phyloP scores from a whole-genome alignment of 768 basidiomycete species.

The Suillus sp. region DNA sequence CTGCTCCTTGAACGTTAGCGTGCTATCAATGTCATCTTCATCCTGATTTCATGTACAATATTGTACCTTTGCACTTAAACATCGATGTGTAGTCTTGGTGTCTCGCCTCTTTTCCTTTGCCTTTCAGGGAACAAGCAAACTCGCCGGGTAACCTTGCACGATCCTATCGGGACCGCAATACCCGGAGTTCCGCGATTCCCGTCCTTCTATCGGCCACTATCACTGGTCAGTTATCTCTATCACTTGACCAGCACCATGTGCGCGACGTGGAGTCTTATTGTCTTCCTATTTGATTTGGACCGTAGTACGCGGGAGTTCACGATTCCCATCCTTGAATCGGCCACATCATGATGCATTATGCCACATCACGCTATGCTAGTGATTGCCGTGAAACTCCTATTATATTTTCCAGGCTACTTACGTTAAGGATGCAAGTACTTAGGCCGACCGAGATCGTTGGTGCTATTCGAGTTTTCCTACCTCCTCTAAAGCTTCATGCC shows the following conservation, averaged over 20 bases:
- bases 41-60: conserved; percentile 2
- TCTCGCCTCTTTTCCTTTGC: not conserved
- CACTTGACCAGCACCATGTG: not conserved
- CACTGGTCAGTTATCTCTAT: not conserved
- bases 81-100: not conserved
- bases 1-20: conserved; percentile 42
- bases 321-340: not conserved
- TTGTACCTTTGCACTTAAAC: not conserved
- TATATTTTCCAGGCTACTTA: not conserved
- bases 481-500: conserved; percentile 1
- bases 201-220: not conserved
- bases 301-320: not conserved
- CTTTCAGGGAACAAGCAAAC: not conserved
- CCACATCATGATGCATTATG: not conserved
- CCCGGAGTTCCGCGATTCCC: conserved; percentile 1
- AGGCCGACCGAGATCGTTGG: not conserved
- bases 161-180: not conserved
- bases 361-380: not conserved
- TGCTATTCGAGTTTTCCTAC: not conserved
- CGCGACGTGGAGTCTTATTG: not conserved
- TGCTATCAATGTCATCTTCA: not conserved
- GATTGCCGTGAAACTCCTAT: not conserved
- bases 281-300: not conserved
- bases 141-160: not conserved
- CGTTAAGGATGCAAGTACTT: not conserved